Evolutionary conservation across 352 stramenopile species (phyloP).

Genomic region (Thalassiosira mediterranea): DNA sequence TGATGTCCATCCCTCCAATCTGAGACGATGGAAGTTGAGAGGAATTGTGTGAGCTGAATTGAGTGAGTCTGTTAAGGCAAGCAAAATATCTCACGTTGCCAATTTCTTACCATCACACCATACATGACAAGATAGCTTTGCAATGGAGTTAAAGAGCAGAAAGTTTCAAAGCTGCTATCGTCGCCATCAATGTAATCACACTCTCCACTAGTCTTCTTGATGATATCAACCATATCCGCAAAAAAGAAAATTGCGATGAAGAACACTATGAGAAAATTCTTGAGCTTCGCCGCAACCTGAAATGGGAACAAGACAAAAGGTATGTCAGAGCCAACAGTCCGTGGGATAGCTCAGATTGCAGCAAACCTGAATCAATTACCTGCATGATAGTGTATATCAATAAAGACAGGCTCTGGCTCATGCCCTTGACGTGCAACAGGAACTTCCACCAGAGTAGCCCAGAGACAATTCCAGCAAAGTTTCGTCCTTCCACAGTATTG

Average conservation of each 20-base stretch:
- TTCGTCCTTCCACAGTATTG: constrained; percentile 20
- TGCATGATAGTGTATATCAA: constrained; percentile 45
- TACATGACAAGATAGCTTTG: constrained; percentile 42
- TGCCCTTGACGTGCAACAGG: constrained; percentile 40
- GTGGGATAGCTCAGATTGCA: constrained; percentile 4
- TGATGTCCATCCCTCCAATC: constrained; percentile 36
- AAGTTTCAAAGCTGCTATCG: constrained; percentile 13
- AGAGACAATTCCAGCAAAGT: constrained; percentile 25
- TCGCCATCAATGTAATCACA: constrained; percentile 21
- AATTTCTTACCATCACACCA: constrained; percentile 23
- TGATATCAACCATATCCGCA: constrained; percentile 35
- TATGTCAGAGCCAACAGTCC: too few relatives aligned
- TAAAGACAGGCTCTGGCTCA: constrained; percentile 39
- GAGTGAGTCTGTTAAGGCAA: too few relatives aligned
- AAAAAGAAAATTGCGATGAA: constrained; percentile 35
- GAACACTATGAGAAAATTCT: constrained; percentile 34
- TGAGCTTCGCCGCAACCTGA: constrained; percentile 15
- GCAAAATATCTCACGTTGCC: too few relatives aligned
- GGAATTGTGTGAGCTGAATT: too few relatives aligned
- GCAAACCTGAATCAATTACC: constrained; percentile 1
- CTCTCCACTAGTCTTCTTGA: constrained; percentile 26
- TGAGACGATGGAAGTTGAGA: constrained; percentile 12
- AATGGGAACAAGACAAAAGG: background rate
- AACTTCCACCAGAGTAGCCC: constrained; percentile 42
- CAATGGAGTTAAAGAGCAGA: constrained; percentile 28